These are phyloP conservation scores for Barnettozyma sucrosica DNA, from an alignment of 805 yeast genomes.

Conservation along the genomic window DNA sequence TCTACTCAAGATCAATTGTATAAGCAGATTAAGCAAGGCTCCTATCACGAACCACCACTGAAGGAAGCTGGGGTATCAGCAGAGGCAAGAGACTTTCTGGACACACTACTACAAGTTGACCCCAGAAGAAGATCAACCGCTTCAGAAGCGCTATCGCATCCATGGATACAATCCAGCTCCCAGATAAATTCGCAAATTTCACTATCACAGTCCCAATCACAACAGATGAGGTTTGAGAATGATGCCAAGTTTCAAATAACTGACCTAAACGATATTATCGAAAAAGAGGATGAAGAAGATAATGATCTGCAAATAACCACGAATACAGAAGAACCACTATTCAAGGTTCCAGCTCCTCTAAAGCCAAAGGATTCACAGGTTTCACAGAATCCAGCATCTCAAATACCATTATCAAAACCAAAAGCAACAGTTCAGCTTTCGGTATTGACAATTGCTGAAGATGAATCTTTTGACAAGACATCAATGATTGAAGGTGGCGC, in stretches of 20 bases:
- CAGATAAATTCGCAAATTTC: constrained; percentile 39
- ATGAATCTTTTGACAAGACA: constrained; percentile 19
- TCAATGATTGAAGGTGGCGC: constrained; percentile 14
- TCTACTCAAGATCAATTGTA: constrained; percentile 82
- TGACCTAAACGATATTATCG: constrained; percentile 1
- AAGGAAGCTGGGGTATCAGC: constrained; percentile 58
- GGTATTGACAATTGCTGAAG: constrained; percentile 5
- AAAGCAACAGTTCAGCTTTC: not conserved
- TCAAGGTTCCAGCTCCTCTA: constrained; percentile 21
- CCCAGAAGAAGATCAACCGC: constrained; percentile 74
- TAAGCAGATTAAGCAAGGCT: constrained; percentile 67
- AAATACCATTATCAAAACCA: constrained; percentile 7
- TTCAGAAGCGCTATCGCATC: constrained; percentile 64
- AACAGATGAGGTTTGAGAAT: constrained; percentile 44
- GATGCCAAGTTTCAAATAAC: constrained; percentile 22
- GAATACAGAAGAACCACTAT: constrained; percentile 13
- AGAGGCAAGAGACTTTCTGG: constrained; percentile 69
- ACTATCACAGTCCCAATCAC: constrained; percentile 66
- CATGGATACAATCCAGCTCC: constrained; percentile 54
- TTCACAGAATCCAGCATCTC: constrained; percentile 11
- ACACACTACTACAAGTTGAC: constrained; percentile 66
- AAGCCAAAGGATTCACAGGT: constrained; percentile 1
- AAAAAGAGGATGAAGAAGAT: constrained; percentile 6
- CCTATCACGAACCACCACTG: constrained; percentile 73
- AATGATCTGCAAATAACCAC: not conserved